Evolutionary conservation across 192 early-diverging fungal genomes (phyloP).

Genomic region (Coemansia sp.): DNA sequence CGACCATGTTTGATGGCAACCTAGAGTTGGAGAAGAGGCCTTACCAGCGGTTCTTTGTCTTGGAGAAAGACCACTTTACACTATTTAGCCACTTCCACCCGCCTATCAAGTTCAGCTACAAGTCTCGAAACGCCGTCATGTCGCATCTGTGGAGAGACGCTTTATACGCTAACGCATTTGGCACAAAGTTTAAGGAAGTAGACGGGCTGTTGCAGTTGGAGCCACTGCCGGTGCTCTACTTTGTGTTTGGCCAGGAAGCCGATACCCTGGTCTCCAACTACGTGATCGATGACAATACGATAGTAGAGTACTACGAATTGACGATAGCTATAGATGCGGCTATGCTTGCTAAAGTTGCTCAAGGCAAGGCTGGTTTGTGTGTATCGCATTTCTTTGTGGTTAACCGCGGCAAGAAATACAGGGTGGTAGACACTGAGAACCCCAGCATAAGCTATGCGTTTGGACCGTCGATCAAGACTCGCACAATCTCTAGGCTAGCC

Average conservation of each 20-base stretch:
- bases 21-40: neutral
- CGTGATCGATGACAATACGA: slow-evolving; percentile 6
- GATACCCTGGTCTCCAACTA: neutral
- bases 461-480: neutral
- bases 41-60: neutral
- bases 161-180: neutral
- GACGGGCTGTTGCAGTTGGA: neutral
- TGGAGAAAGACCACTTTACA: neutral
- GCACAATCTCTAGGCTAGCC: neutral
- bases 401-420: slow-evolving; percentile 2
- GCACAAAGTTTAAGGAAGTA: neutral
- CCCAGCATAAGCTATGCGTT: neutral
- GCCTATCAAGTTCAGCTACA: slow-evolving; percentile 1
- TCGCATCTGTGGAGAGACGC: neutral
- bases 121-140: slow-evolving; percentile 8
- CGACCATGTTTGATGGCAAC: neutral
- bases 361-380: neutral
- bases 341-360: neutral
- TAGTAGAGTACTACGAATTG: neutral
- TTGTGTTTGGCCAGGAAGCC: slow-evolving; percentile 2
- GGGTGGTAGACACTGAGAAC: neutral
- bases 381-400: slow-evolving; percentile 6
- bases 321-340: neutral
- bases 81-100: neutral
- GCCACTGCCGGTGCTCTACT: neutral